Evolutionary conservation across 2,329 filamentous ascomycete species (phyloP).

Genomic region (Mollisia scopiformis): DNA sequence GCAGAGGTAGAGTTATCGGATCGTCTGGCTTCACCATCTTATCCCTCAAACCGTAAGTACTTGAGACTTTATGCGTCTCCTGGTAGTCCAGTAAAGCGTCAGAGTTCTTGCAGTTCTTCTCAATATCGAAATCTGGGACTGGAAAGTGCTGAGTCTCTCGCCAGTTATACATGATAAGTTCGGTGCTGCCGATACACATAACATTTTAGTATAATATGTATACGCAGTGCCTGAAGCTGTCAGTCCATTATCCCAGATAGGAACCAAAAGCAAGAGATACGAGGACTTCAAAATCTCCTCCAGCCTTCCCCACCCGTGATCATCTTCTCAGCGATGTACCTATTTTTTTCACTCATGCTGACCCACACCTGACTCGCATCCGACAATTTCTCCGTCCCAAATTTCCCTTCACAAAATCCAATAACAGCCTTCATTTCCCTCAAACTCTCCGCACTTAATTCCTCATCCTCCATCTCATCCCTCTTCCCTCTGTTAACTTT

Average conservation of each 20-base stretch:
- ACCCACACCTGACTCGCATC: slow-evolving; percentile 43
- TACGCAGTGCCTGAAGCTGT: no score
- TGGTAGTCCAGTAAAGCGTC: no score
- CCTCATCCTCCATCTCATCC: slow-evolving; percentile 18
- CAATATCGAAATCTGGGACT: no score
- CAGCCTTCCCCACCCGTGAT: slow-evolving; percentile 16
- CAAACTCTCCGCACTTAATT: slow-evolving; percentile 36
- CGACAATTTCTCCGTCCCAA: slow-evolving; percentile 43
- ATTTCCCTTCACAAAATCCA: slow-evolving; percentile 47
- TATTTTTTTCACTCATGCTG: slow-evolving; percentile 16
- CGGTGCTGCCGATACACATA: no score
- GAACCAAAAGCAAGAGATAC: no score
- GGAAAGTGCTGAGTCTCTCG: no score
- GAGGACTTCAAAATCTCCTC: slow-evolving; percentile 15
- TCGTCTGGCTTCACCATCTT: background rate
- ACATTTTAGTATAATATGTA: no score
- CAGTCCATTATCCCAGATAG: no score
- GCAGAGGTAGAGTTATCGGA: background rate
- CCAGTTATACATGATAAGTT: no score
- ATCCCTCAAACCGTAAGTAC: no score
- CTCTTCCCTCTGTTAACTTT: slow-evolving; percentile 2
- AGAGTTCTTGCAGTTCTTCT: no score
- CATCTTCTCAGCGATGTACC: slow-evolving; percentile 15
- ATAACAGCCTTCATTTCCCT: slow-evolving; percentile 45
- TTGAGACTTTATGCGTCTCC: no score